Evolutionary conservation across 1,139 yeast species (phyloP).

Genomic region (Barnettozyma hawaiiensis): DNA sequence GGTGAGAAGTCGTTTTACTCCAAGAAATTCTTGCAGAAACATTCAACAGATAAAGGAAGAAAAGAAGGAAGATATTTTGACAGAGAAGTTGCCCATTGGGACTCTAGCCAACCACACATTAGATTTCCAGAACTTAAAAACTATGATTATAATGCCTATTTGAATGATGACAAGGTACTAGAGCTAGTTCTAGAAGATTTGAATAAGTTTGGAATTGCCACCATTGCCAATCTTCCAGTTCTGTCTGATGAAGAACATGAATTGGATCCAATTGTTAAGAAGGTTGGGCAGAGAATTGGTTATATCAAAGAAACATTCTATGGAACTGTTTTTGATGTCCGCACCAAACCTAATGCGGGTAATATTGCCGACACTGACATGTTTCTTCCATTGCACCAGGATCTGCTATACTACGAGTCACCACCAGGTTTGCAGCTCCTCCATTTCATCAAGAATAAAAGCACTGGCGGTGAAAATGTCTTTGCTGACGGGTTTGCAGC

Average conservation of each 20-base stretch:
- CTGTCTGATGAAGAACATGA: constrained; percentile 25
- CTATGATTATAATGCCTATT: constrained; percentile 40
- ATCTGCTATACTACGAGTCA: constrained; percentile 70
- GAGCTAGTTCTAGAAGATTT: constrained; percentile 40
- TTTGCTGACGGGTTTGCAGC: constrained; percentile 76
- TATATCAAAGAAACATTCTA: constrained; percentile 70
- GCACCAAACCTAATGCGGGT: constrained; percentile 53
- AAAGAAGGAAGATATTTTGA: constrained; percentile 29
- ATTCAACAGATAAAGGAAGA: constrained; percentile 35
- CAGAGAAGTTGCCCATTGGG: constrained; percentile 40
- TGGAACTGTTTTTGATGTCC: constrained; percentile 70
- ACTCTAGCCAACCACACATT: constrained; percentile 18
- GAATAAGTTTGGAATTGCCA: constrained; percentile 54
- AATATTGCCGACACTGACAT: constrained; percentile 70
- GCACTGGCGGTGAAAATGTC: constrained; percentile 64
- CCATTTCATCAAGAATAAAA: constrained; percentile 59
- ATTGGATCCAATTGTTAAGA: constrained; percentile 31
- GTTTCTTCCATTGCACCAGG: constrained; percentile 76
- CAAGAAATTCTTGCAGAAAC: constrained; percentile 41
- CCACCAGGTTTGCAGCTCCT: constrained; percentile 79
- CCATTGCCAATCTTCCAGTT: constrained; percentile 48
- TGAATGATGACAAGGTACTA: constrained; percentile 36
- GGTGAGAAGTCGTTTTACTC: constrained; percentile 46
- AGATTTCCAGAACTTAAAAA: constrained; percentile 26
- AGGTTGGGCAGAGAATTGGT: constrained; percentile 58